phyloP scores from a whole-genome alignment of 73 alveolate genomes.

The Paramecium biaurelia region DNA sequence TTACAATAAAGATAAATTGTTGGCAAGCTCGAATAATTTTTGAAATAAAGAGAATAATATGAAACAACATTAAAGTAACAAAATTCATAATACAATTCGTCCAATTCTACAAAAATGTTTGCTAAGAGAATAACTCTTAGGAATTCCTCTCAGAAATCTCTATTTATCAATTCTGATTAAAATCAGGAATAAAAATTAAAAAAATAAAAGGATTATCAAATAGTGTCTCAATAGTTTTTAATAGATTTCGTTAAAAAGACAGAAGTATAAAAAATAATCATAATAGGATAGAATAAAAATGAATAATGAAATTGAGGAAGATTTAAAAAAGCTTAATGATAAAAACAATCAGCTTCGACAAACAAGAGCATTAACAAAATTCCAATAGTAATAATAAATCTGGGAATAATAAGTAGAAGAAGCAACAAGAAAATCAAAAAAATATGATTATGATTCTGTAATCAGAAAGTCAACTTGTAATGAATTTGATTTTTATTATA shows the following conservation, averaged over 20 bases:
- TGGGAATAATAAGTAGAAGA: constrained; percentile 13
- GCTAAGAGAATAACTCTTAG: not conserved
- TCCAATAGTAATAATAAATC: not conserved
- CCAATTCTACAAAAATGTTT: not conserved
- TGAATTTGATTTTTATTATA: not conserved
- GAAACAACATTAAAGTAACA: not conserved
- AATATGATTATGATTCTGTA: not conserved
- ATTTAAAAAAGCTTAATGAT: not conserved
- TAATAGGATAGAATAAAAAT: not conserved
- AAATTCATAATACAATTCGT: not conserved
- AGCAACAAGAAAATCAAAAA: not conserved
- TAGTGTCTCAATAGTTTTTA: not conserved
- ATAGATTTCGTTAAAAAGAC: not conserved
- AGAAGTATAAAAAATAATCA: not conserved
- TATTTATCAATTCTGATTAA: not conserved
- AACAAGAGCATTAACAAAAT: not conserved
- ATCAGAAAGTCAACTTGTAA: not conserved
- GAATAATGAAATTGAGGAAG: not conserved
- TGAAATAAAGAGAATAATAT: not conserved
- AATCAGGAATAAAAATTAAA: not conserved
- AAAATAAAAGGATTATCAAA: not conserved
- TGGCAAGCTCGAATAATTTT: not conserved
- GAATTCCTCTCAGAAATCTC: not conserved
- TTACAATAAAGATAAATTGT: not conserved
- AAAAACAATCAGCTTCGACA: not conserved